Evolutionary conservation across 2,329 filamentous ascomycete genomes (phyloP), one percentile per base, ranked within the genome.

Genomic region (Nannizziopsis barbatae): DNA sequence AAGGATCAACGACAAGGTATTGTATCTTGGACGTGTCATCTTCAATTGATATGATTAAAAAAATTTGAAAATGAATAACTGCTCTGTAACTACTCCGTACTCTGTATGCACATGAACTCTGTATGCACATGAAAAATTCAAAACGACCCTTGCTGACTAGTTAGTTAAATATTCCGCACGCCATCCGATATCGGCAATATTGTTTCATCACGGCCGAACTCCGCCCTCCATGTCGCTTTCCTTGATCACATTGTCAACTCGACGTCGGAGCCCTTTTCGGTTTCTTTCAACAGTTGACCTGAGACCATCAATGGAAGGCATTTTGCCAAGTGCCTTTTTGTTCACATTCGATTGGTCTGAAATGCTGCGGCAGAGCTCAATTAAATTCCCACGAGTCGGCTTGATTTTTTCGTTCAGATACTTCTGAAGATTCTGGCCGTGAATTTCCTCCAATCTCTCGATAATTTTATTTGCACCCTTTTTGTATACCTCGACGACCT

Each of bases 401-500:
- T 56, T 42, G 50, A 65, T 59, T 39, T 62, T 58, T 38, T 27
- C 22, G 22, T 60, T 55, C 33, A 54, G 53, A 44, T 59, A 61
- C 18, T 63, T 41, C 32, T 61, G 55, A 42, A 69, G 65, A 12
- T 67, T 62, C 20, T 61, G 56, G 22, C 64, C 56, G 22, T 74
- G 71, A 5, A 58, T 59, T 44, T 65, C 50, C 41, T 69, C 61
- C 14, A 75, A 58, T 15, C 66, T 57, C 31, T 70, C 59, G 7
- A 76, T 56, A 15, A 75, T 54, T n/a, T 58, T 61, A 51, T 66
- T 52, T 38, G 69, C 71, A 43, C 71, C 68, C 27, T 62, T 57
- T 32, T 61, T 63, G 53, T 71, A 76, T 18, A 64, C 65, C 6
- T 67, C 61, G 3, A 73, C 56, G 20, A 74, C 67, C 22, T 70